phyloP scores from a whole-genome alignment of 129 eudicot species.

The Flaveria bidentis region DNA sequence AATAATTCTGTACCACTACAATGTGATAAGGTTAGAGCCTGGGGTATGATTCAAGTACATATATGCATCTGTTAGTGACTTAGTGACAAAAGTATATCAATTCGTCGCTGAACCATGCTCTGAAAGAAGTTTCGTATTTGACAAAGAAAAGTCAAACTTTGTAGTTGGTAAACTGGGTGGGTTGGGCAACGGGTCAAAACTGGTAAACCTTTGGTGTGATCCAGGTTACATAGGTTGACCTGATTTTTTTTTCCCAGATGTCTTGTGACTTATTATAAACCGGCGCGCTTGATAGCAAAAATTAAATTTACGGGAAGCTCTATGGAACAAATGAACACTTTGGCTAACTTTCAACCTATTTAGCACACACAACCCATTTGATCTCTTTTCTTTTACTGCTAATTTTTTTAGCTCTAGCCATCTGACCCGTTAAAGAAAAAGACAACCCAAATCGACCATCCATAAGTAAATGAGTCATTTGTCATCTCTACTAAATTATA shows the following conservation, averaged over 20 bases:
- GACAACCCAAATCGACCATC: background rate
- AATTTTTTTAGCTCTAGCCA: background rate
- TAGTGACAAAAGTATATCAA: background rate
- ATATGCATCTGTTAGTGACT: background rate
- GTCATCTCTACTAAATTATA: background rate
- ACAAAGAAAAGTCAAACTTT: conserved; percentile 15
- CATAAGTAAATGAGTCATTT: background rate
- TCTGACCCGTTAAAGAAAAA: background rate
- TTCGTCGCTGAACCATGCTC: background rate
- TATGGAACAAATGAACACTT: background rate
- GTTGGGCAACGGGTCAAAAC: too few relatives aligned
- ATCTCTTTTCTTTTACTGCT: background rate
- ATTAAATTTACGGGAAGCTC: background rate
- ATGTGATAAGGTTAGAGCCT: conserved; percentile 36
- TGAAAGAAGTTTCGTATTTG: background rate
- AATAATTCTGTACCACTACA: conserved; percentile 37
- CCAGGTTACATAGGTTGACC: too few relatives aligned
- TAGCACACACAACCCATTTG: background rate
- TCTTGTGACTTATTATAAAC: background rate
- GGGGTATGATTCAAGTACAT: conserved; percentile 9
- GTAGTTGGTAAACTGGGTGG: background rate
- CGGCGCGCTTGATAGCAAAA: background rate
- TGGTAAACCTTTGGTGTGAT: too few relatives aligned
- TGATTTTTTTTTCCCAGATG: too few relatives aligned
- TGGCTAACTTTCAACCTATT: background rate